A percentile compares a stretch with the other conserved stretches of the same genome.
Conservation (phyloP, 768 basidiomycete species). For the Tulasnella sp. region DNA sequence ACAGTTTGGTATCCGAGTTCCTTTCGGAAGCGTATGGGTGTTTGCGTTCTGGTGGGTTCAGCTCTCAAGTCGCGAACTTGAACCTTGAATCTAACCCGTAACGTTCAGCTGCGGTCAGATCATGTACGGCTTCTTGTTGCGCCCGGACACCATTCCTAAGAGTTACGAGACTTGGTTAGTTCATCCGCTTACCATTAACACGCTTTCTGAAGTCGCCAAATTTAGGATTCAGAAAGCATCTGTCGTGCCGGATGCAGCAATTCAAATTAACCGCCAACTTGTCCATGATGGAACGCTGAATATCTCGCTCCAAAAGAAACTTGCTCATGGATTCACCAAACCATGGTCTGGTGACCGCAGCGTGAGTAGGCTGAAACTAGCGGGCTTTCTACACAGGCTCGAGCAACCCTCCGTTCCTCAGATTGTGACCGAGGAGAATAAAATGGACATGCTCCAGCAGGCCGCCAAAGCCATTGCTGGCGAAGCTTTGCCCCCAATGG, state of each 20-base stretch:
- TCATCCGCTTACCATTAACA: not conserved
- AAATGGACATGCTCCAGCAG: constrained; percentile 23
- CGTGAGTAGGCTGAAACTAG: not conserved
- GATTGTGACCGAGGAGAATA: constrained; percentile 10
- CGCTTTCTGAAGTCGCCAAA: not conserved
- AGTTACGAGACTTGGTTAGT: constrained; percentile 68
- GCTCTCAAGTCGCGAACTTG: not conserved
- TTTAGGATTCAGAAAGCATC: constrained; percentile 64
- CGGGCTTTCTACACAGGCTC: not conserved
- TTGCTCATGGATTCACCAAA: constrained; percentile 41
- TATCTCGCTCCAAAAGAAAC: constrained; percentile 46
- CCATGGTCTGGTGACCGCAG: constrained; percentile 8
- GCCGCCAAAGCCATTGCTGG: constrained; percentile 28
- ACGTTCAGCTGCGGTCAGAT: constrained; percentile 72
- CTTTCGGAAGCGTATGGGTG: constrained; percentile 74
- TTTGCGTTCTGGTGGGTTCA: constrained; percentile 60
- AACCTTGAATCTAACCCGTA: not conserved
- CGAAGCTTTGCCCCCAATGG: constrained; percentile 21
- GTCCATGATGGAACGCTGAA: constrained; percentile 53
- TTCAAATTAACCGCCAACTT: constrained; percentile 54
- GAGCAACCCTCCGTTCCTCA: not conserved
- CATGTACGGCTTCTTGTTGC: constrained; percentile 64
- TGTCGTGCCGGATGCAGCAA: constrained; percentile 49
- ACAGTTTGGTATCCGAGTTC: constrained; percentile 58
- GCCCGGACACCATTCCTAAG: constrained; percentile 73